Evolutionary conservation across 768 basidiomycete genomes (phyloP).

Genomic region (Plicaturopsis crispa): DNA sequence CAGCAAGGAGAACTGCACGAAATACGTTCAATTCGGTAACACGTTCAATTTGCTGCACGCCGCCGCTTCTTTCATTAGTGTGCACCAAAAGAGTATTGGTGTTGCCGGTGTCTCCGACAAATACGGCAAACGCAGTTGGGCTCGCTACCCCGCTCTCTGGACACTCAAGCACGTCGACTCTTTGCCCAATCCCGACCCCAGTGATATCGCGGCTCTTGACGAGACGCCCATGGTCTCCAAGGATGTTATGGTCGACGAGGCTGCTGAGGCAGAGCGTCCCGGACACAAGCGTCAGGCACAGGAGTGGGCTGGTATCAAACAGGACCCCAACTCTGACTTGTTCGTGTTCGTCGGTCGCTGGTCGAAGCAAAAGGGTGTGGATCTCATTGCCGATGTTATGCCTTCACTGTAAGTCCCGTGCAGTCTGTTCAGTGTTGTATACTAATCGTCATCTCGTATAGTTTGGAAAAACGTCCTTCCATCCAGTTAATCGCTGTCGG

Average conservation of each 20-base stretch:
- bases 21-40: constrained; percentile 97
- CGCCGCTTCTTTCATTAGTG: constrained; percentile 85
- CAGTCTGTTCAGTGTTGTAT: constrained; percentile 1
- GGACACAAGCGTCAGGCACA: constrained; percentile 89
- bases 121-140: constrained; percentile 96
- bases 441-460: constrained; percentile 20
- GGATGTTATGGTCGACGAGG: constrained; percentile 71
- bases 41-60: constrained; percentile 95
- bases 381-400: constrained; percentile 94
- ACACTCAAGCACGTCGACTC: constrained; percentile 94
- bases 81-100: constrained; percentile 88
- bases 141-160: constrained; percentile 93
- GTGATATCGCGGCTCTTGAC: constrained; percentile 88
- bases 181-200: constrained; percentile 90
- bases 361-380: constrained; percentile 99
- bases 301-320: constrained; percentile 91
- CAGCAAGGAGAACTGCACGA: constrained; percentile 91
- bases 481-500: constrained; percentile 88
- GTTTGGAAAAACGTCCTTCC: constrained; percentile 76
- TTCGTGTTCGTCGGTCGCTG: constrained; percentile 97
- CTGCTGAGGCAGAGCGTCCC: constrained; percentile 83
- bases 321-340: constrained; percentile 82
- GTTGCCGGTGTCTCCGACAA: constrained; percentile 98
- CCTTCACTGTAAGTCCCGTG: constrained; percentile 60
- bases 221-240: constrained; percentile 65